Percentiles rank a stretch among this genome's conserved stretches.
Conservation (phyloP, 495 filamentous ascomycete species). For the Mytilinidion resinicola region DNA sequence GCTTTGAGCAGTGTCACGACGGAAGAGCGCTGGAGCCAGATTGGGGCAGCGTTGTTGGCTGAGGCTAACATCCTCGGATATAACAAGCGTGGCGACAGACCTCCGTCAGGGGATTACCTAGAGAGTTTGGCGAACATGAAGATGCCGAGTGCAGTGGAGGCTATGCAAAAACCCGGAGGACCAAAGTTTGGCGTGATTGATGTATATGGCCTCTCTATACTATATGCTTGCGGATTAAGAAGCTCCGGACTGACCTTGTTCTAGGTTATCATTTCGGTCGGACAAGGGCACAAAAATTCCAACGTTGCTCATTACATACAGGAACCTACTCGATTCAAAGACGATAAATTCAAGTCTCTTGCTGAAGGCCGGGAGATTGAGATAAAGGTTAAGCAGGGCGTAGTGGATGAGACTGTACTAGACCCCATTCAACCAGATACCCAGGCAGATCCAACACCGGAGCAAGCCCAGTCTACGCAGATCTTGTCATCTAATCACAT, state of each 20-base stretch:
- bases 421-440: neutral
- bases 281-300: constrained; percentile 30
- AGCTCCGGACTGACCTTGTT: no score
- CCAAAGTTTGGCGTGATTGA: constrained; percentile 40
- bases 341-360: constrained; percentile 9
- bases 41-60: constrained; percentile 25
- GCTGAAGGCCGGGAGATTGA: neutral
- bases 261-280: constrained; percentile 30
- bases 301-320: constrained; percentile 22
- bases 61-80: constrained; percentile 34
- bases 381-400: neutral
- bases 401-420: neutral
- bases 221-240: no score
- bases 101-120: constrained; percentile 38
- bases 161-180: constrained; percentile 27
- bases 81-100: constrained; percentile 25
- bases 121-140: constrained; percentile 30
- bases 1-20: constrained; percentile 7
- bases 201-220: constrained; percentile 12
- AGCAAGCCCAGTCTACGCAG: no score
- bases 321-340: constrained; percentile 26
- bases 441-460: no score
- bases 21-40: constrained; percentile 34
- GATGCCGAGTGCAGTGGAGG: constrained; percentile 30
- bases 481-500: no score